Evolutionary conservation across 441 rosid species (phyloP), one percentile per base, ranked within the genome.

Genomic region (Macaranga tanarius): DNA sequence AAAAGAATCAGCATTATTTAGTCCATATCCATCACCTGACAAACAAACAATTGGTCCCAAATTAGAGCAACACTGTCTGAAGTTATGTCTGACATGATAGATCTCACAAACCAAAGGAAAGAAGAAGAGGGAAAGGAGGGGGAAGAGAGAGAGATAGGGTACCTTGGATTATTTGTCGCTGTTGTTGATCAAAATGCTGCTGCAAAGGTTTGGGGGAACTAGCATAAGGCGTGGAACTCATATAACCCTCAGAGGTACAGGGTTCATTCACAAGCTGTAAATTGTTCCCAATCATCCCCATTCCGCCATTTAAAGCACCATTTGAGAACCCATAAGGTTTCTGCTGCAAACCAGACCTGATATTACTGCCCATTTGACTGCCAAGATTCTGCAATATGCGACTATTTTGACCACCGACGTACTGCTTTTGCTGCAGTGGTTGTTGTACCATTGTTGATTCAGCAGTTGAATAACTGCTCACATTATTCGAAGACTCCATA

Each of bases 1-100:
- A 26, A 89, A 79, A 79, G 90, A 78, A 77, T 91, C 99, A 48
- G 89, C 74, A 78, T 67, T 84, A 76, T 72, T 81, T 79, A 87
- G 75, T 73, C 88, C 90, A 89, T 86, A 90, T 58, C 89, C 96
- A 81, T 92, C 98, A 79, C 96, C 99, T 96, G 88, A 79, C 64
- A 83, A 81, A 71, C 23, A 44, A 73, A 67, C 68, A 7, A 28
- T 40, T 40, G 44, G 51, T 47, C 58, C 72, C 42, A 56, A 48
- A 44, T 25, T 22, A 22, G n/a, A 16, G 23, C 45, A 22, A 20
- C 16, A 40, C 40, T 40, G 17, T 75, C 42, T 23, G 10, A 61
- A 62, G 25, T 48, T 20, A 63, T 22, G 34, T 52, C 42, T 15
- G 34, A 17, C 40, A 42, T 47, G 16, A 42, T 48, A 44, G 12